A percentile compares a stretch with the other conserved stretches of the same genome.
Conservation (phyloP, 2,329 filamentous ascomycete genomes). For the Colletotrichum tabaci region DNA sequence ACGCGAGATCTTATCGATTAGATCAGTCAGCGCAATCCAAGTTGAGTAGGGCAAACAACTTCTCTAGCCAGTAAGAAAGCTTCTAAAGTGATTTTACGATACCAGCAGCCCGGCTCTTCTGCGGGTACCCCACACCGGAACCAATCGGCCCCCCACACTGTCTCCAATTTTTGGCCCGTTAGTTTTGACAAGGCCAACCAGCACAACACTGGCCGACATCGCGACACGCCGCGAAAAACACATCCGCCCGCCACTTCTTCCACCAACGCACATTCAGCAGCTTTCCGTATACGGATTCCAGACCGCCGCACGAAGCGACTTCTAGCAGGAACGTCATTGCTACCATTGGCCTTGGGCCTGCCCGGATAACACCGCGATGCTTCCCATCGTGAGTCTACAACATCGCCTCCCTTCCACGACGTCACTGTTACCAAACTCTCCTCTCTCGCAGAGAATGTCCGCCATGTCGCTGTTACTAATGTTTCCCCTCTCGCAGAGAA, state of each 20-base stretch:
- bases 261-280: neutral
- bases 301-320: slow-evolving; percentile 9
- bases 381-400: slow-evolving; percentile 37
- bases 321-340: neutral
- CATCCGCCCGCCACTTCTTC: neutral
- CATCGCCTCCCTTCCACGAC: neutral
- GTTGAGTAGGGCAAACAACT: neutral
- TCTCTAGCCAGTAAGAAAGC: slow-evolving; percentile 16
- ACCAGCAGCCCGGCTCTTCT: slow-evolving; percentile 9
- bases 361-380: slow-evolving; percentile 12
- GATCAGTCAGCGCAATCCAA: neutral
- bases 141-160: slow-evolving; percentile 21
- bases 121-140: slow-evolving; percentile 29
- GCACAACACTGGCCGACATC: slow-evolving; percentile 26
- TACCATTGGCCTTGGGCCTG: slow-evolving; percentile 20
- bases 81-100: slow-evolving; percentile 21
- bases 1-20: neutral
- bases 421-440: neutral
- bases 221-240: slow-evolving; percentile 20
- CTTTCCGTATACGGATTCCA: neutral
- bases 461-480: neutral
- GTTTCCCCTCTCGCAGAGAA: slow-evolving; percentile 44
- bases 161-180: slow-evolving; percentile 33
- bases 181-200: neutral
- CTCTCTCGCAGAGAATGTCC: no score